Evolutionary conservation across 345 rosid species (phyloP), one percentile per base, ranked within the genome.

Genomic region (Hibiscus syriacus): DNA sequence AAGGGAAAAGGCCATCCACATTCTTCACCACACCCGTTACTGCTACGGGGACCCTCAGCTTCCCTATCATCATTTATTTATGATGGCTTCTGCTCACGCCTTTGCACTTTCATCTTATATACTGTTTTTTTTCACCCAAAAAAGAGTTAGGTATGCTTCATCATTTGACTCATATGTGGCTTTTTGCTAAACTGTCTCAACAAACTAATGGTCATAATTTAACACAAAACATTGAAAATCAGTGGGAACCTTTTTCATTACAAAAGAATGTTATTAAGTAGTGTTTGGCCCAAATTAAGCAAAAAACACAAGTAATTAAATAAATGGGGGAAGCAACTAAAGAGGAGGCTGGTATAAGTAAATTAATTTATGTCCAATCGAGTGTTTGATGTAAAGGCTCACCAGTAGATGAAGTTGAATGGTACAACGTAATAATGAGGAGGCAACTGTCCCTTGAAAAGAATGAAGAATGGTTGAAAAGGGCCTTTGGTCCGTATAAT

Each of bases 11-110:
- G 38, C 72, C 77, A 52, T 62, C 64, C 52, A n/a, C 73, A 69
- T 66, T 20, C 74, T 49, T 20, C 23, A 11, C 68, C 43, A 1
- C 20, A 46, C 11, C 67, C 66, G 75, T 77, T 67, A 72, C 67
- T 25, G 17, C 53, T 11, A 41, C 26, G 17, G 43, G 69, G 79
- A 72, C n/a, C 77, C 45, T 68, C 5, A 36, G 43, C 19, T 26
- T 60, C 36, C 25, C 19, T 83, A 80, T 72, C 88, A 82, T 80
- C 81, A 86, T 86, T 86, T 72, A 69, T 80, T 77, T 81, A 80
- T 80, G 79, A 83, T 86, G 90, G 79, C 67, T 77, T 70, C 30
- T 68, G 63, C 76, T 72, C 90, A 86, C 87, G 86, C 87, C 83
- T 80, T 45, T n/a, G 17, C 22, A n/a, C 14, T 55, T 39, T n/a